Base-by-base conservation (phyloP, 129 eudicot genomes). In the Sambucus nigra region DNA sequence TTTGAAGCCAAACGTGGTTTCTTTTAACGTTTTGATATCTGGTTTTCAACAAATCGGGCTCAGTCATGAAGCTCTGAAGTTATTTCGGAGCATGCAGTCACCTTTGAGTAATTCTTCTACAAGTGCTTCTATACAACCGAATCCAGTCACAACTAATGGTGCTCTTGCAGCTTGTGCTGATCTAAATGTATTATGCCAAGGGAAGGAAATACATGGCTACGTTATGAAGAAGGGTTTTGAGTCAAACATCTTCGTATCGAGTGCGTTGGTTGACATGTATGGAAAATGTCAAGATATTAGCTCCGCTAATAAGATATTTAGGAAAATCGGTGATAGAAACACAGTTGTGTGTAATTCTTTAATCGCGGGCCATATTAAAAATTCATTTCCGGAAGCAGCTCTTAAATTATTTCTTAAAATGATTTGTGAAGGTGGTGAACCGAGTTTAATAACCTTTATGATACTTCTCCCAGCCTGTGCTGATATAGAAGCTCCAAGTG, bases 101-200 rank as follows among this genome's bases (percentile, higher is more conserved):
- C 62, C 56, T 6, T 18, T 42, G 13, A 31, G 1, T 22, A 53
- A 44, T 27, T 29, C 56, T 41, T n/a, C 52, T 22, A 21, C 7
- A 9, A 24, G 28, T 27, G 14, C 10, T 20, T 31, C 73, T 0
- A 25, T 44, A 2, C 24, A 6, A 47, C 68, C 74, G 44, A 61
- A 69, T 38, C 40, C 61, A 13, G 62, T 64, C 53, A 60, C 76
- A 25, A 19, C 64, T 13, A 54, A 68, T 0, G 66, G 68, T 59
- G 57, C 69, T 58, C 69, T 67, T 57, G 73, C 76, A 45, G 80
- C 80, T 25, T 67, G 72, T 53, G 57, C 75, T 38, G 76, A 69
- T 55, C 57, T 69, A 54, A 58, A 58, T 42, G 32, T 47, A 25
- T 48, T 45, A 51, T 57, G 62, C 6, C 61, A 32, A 24, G 80